Conservation (phyloP, 2,329 filamentous ascomycete species). For the Penicillium expansum region DNA sequence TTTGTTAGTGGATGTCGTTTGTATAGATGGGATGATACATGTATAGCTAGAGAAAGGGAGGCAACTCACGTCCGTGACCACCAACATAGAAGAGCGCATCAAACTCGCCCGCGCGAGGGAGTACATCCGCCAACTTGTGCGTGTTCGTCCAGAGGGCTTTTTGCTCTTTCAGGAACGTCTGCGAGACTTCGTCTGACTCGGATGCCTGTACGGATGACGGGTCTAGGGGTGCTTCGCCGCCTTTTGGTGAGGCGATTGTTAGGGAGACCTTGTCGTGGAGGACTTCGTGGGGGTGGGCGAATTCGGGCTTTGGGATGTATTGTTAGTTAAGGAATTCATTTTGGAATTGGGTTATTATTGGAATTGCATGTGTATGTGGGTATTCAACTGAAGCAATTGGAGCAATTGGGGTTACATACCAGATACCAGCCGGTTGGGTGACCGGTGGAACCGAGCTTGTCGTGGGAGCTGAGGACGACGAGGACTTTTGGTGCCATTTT, state of each 20-base stretch:
- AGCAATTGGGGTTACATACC: constrained; percentile 43
- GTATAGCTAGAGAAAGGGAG: not conserved
- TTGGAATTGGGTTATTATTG: not conserved
- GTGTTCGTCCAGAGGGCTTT: constrained; percentile 64
- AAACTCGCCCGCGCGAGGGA: constrained; percentile 59
- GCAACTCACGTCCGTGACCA: constrained; percentile 54
- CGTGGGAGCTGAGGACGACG: constrained; percentile 66
- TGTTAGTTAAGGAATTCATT: not conserved
- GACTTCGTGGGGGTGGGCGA: constrained; percentile 63
- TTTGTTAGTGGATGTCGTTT: not conserved
- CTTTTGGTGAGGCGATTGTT: constrained; percentile 60
- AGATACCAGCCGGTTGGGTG: constrained; percentile 69
- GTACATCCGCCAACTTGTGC: constrained; percentile 54
- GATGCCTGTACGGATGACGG: constrained; percentile 55
- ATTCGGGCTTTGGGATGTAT: constrained; percentile 47
- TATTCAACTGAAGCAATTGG: not conserved
- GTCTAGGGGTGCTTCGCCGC: constrained; percentile 62
- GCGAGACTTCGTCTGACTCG: constrained; percentile 53
- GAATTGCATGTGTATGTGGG: too few relatives aligned
- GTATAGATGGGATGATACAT: not conserved
- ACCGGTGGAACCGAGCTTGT: constrained; percentile 43
- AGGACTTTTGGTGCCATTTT: constrained; percentile 58
- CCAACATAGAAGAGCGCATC: constrained; percentile 63
- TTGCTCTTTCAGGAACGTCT: constrained; percentile 57
- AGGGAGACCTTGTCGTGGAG: constrained; percentile 55